A percentile compares a stretch with the other conserved stretches of the same genome.
These are phyloP conservation scores for Aspergillus ustus DNA, from an alignment of 2,329 filamentous ascomycete species.

Conservation along the genomic window DNA sequence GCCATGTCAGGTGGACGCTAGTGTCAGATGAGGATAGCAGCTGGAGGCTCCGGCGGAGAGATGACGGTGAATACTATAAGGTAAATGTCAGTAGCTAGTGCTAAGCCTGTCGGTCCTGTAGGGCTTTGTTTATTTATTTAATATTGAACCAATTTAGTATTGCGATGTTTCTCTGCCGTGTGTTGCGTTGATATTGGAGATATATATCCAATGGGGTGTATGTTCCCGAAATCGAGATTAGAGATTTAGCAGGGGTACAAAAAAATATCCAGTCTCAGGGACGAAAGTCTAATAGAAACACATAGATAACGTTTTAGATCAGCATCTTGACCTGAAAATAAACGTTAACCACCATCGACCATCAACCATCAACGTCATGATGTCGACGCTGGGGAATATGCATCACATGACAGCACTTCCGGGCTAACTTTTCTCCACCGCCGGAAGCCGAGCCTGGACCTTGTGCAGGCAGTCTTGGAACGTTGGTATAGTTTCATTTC, in stretches of 20 bases:
- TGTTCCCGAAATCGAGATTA: background rate
- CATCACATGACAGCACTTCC: background rate
- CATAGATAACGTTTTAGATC: background rate
- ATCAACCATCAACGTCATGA: background rate
- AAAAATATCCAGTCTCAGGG: background rate
- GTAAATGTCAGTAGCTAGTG: background rate
- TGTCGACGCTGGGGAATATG: background rate
- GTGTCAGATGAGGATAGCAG: conserved; percentile 1
- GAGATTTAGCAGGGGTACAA: background rate
- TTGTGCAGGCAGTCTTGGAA: background rate
- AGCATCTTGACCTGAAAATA: background rate
- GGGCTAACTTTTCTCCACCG: conserved; percentile 1
- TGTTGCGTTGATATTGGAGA: background rate
- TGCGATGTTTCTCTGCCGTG: background rate
- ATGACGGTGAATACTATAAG: background rate
- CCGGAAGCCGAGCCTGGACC: background rate
- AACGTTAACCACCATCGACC: background rate
- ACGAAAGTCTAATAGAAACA: background rate
- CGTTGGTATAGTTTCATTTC: conserved; percentile 15
- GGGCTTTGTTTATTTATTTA: background rate
- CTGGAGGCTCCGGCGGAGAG: background rate
- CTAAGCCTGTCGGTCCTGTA: background rate
- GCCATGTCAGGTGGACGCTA: conserved; percentile 2
- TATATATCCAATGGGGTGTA: background rate
- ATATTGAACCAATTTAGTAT: background rate